Base-by-base conservation (phyloP, 139 green algal genomes). In the Gonium pectorale region DNA sequence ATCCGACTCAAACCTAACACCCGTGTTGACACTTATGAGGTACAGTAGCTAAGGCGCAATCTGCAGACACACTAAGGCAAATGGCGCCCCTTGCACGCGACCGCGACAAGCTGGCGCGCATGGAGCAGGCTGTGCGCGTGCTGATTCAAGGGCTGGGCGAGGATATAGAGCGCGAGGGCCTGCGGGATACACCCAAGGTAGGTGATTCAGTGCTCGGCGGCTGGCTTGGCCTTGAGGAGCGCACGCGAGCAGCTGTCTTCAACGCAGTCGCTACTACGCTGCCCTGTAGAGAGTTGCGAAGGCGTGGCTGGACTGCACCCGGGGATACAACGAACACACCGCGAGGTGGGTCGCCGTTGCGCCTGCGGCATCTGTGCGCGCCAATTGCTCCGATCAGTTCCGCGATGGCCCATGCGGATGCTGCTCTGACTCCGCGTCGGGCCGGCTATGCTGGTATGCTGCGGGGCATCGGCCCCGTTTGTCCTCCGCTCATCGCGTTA, bases 101-200 rank as follows among this genome's bases (percentile, higher is more conserved):
- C 52, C 35, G 6, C 11, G 72, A 73, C 8, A 83, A 64, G 41
- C 60, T 83, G 21, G 37, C 62, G 4, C 67, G 80, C 0, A 89
- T 92, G 86, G 64, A 91, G 77, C 33, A 60, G 21, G 63, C 72
- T 21, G 94, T 98, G 35, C 74, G 81, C 3, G 91, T 83, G 3
- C 79, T 99, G 31, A 77, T 99, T 13, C 13, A 78, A 2, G 91
- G 89, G 0, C 44, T 98, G 0, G 96, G 96, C 1, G 97, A 99
- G 79, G 95, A 99, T 56, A 59, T 92, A 0, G 59, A 64, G 4
- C 87, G 97, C 13, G 94, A 99, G 40, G 97, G 92, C 0, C 84
- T 99, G 41, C 31, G 87, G 4, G 94, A 98, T 59, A 99, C 97
- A 2, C 97, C 97, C 4, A 95, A 96, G 93, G 95, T 97, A 46